A percentile compares a stretch with the other conserved stretches of the same genome.
phyloP scores from a whole-genome alignment of 768 basidiomycete species.

The Strobilomyces dryophilus region DNA sequence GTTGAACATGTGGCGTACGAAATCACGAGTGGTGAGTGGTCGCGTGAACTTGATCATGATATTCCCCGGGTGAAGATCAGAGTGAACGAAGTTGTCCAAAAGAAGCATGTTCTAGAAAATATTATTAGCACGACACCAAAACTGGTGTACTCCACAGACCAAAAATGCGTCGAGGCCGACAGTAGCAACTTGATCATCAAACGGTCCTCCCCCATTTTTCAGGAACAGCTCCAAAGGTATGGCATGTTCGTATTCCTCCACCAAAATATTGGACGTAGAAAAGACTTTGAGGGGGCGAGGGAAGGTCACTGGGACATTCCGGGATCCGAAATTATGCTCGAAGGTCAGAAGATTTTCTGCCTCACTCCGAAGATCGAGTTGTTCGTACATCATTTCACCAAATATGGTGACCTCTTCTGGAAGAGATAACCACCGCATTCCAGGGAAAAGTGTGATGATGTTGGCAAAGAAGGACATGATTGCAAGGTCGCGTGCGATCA shows the following conservation, averaged over 20 bases:
- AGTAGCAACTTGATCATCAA: slow-evolving; percentile 84
- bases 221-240: slow-evolving; percentile 85
- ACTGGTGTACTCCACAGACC: slow-evolving; percentile 42
- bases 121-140: slow-evolving; percentile 1
- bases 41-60: slow-evolving; percentile 97
- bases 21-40: slow-evolving; percentile 64
- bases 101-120: slow-evolving; percentile 86
- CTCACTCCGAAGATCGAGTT: slow-evolving; percentile 88
- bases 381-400: slow-evolving; percentile 93
- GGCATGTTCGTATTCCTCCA: slow-evolving; percentile 94
- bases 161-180: slow-evolving; percentile 94
- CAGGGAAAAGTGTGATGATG: slow-evolving; percentile 73
- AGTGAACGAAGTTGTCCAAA: slow-evolving; percentile 95
- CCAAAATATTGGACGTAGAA: slow-evolving; percentile 76
- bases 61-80: slow-evolving; percentile 89
- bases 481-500: slow-evolving; percentile 82
- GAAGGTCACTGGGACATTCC: slow-evolving; percentile 82
- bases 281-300: slow-evolving; percentile 81
- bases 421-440: slow-evolving; percentile 94
- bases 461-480: slow-evolving; percentile 95
- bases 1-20: slow-evolving; percentile 57
- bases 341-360: slow-evolving; percentile 83
- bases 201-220: slow-evolving; percentile 88
- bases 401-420: slow-evolving; percentile 95
- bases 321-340: slow-evolving; percentile 77